Evolutionary conservation across 2,329 filamentous ascomycete genomes (phyloP).

Genomic region (Aureobasidium subglaciale): DNA sequence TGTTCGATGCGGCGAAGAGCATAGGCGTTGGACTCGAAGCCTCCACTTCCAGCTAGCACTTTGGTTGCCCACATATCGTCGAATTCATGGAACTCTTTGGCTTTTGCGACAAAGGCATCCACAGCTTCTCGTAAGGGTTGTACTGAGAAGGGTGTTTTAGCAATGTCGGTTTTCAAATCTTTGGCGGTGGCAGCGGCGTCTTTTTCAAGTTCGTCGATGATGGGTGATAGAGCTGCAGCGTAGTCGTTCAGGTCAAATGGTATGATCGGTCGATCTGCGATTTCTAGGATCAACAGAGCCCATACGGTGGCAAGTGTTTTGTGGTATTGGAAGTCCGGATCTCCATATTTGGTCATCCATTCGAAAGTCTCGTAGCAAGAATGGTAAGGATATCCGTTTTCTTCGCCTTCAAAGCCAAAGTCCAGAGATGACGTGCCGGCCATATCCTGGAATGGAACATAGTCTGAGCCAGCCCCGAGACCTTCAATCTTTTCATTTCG

Average conservation of each 20-base stretch:
- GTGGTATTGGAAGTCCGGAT: constrained; percentile 76
- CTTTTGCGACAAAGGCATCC: constrained; percentile 51
- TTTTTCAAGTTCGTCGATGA: constrained; percentile 58
- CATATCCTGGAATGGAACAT: constrained; percentile 84
- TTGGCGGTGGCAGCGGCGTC: constrained; percentile 47
- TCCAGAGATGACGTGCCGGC: constrained; percentile 84
- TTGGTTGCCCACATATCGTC: constrained; percentile 68
- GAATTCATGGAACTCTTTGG: constrained; percentile 65
- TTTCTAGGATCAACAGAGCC: constrained; percentile 74
- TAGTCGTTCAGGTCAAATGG: constrained; percentile 77
- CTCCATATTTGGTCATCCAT: constrained; percentile 72
- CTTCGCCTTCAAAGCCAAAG: constrained; percentile 62
- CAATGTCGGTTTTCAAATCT: not conserved
- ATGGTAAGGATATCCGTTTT: constrained; percentile 59
- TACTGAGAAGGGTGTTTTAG: constrained; percentile 42
- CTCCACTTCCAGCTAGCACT: constrained; percentile 58
- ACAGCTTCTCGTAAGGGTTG: constrained; percentile 58
- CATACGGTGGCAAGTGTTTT: constrained; percentile 70
- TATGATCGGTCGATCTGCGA: constrained; percentile 71
- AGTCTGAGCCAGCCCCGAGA: constrained; percentile 71
- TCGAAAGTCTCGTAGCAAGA: constrained; percentile 87
- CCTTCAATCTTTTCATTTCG: constrained; percentile 55
- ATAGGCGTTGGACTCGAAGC: constrained; percentile 66
- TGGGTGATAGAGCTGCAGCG: constrained; percentile 55
- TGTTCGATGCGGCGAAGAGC: constrained; percentile 63